Evolutionary conservation across 164 flowering plant species (phyloP), one percentile per base, ranked within the genome.

Genomic region (Magnolia changhungtana): DNA sequence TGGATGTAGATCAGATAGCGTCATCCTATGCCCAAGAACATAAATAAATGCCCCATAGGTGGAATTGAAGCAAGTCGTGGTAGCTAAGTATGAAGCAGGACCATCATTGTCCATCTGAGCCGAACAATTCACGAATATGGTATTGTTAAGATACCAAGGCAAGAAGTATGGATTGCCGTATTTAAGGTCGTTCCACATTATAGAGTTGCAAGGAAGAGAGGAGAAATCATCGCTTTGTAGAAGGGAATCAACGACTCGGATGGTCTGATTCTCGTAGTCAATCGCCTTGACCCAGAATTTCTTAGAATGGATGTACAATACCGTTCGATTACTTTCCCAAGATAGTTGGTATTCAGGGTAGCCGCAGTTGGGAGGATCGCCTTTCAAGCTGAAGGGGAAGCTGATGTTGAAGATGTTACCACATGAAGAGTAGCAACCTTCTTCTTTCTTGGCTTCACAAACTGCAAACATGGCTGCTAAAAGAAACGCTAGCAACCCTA

Each of bases 241-340:
- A 14, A 8, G 31, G 13, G 59, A 51, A 71, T 71, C 61, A 10
- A 71, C n/a, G 63, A 51, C 73, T 50, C 63, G 73, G 24, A 71
- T 51, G 4, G 29, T 7, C 16, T 18, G 19, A 10, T 10, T 21
- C 61, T 71, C 13, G 73, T 71, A 71, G 8, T 19, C 45, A 51
- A 71, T 50, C 13, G 45, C 61, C 59, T 50, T 7, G 61, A 71
- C 61, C 7, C 3, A 50, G n/a, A 19, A 71, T 51, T 51, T 51
- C 1, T 11, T 21, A 1, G 27, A n/a, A 14, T 20, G 8, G 13
- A 71, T 0, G 19, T 50, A 9, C 9, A 51, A 50, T 1, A 50
- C 24, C 0, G 59, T 20, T 16, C 19, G 73, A 20, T 50, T 50
- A 5, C 23, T 71, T 27, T 71, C 73, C 29, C 73, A 71, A 50